These are phyloP conservation scores for Pseudomonodictys pantanalensis DNA, from an alignment of 495 filamentous ascomycete species.

Conservation along the genomic window DNA sequence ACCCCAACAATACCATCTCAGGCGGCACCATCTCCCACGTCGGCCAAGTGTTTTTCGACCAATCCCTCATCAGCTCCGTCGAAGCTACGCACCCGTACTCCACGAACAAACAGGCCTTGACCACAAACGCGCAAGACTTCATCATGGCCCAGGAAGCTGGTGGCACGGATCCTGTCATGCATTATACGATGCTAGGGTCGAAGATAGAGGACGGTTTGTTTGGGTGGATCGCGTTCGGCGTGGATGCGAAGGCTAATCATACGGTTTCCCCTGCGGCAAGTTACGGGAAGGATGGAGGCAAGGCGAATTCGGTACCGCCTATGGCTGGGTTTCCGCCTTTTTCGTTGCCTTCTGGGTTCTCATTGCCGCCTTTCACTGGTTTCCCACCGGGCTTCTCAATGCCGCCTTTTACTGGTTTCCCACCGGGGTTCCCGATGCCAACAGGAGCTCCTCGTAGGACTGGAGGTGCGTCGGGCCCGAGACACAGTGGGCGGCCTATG, in stretches of 20 bases:
- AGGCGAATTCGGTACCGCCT: not conserved
- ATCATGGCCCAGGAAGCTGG: conserved; percentile 49
- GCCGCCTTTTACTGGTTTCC: not conserved
- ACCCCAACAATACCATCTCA: conserved; percentile 52
- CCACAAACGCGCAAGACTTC: conserved; percentile 53
- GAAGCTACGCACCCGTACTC: conserved; percentile 56
- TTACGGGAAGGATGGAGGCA: conserved; percentile 6
- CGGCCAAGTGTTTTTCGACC: conserved; percentile 64
- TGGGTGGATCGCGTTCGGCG: conserved; percentile 56
- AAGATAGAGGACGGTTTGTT: conserved; percentile 50
- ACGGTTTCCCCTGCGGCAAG: conserved; percentile 4
- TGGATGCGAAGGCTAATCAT: conserved; percentile 41
- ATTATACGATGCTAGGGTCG: conserved; percentile 55
- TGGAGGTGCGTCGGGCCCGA: too few relatives aligned
- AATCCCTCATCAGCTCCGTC: conserved; percentile 55
- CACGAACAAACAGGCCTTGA: conserved; percentile 54
- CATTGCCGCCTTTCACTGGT: not conserved
- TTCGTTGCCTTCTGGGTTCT: not conserved
- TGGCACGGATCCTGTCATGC: conserved; percentile 54
- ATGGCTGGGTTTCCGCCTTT: not conserved
- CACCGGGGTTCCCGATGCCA: not conserved
- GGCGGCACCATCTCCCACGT: conserved; percentile 55
- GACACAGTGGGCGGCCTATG: too few relatives aligned
- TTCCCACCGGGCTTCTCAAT: not conserved
- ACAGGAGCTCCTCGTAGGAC: too few relatives aligned